phyloP scores from a whole-genome alignment of 169 alveolate genomes.

The Plasmodium coatneyi region DNA sequence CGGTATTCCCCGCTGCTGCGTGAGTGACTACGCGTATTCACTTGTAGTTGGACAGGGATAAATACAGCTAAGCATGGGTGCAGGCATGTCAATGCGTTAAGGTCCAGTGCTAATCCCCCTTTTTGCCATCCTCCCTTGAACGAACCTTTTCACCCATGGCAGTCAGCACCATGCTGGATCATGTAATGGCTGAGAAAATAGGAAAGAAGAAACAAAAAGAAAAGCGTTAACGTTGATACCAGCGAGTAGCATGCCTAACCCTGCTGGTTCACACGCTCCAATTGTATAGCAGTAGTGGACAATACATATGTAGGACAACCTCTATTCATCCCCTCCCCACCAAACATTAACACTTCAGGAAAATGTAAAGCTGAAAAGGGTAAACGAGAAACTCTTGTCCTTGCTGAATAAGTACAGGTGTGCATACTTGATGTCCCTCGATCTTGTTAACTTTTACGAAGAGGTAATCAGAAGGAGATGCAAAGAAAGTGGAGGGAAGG shows the following conservation, averaged over 20 bases:
- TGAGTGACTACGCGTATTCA: neutral
- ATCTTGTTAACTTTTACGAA: constrained; percentile 36
- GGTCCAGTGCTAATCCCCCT: neutral
- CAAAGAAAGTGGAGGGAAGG: constrained; percentile 13
- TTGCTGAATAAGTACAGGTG: constrained; percentile 50
- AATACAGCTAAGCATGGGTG: neutral
- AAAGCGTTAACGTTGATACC: neutral
- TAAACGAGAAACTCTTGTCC: constrained; percentile 42
- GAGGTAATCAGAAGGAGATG: constrained; percentile 26
- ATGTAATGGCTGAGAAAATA: neutral
- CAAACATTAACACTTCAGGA: constrained; percentile 8
- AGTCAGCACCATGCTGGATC: neutral
- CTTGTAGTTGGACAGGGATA: neutral
- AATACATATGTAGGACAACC: neutral
- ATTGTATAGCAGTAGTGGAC: neutral
- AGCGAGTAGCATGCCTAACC: neutral
- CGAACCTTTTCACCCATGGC: neutral
- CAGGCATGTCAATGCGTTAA: neutral
- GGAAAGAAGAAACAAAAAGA: neutral
- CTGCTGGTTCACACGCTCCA: neutral
- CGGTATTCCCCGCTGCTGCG: neutral
- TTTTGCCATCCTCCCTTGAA: neutral
- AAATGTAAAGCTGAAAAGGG: constrained; percentile 32
- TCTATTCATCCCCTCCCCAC: neutral
- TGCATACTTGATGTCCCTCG: constrained; percentile 57